A percentile compares a stretch with the other conserved stretches of the same genome.
Conservation (phyloP, 192 early-diverging fungal genomes). For the Kickxella alabastrina region DNA sequence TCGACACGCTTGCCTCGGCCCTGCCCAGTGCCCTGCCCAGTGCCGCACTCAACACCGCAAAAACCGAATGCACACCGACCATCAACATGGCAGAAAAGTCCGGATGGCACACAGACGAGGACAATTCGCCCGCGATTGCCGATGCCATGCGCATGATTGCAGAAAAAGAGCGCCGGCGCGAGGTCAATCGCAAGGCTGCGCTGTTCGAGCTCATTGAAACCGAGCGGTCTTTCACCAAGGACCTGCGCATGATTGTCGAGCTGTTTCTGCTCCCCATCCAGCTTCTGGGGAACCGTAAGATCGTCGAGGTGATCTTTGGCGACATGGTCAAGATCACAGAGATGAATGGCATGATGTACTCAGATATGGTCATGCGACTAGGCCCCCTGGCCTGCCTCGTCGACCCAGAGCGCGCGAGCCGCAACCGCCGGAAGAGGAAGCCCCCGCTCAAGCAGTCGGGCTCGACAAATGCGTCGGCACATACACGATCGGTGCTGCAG, state of each 20-base stretch:
- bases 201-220: constrained; percentile 49
- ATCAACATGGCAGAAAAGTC: too few species aligned
- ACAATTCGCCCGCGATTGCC: constrained; percentile 1
- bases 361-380: constrained; percentile 41
- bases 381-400: constrained; percentile 43
- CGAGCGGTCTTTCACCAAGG: constrained; percentile 43
- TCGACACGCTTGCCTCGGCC: constrained; percentile 22
- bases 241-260: constrained; percentile 51
- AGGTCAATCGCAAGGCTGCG: constrained; percentile 47
- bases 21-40: constrained; percentile 5
- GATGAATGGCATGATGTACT: constrained; percentile 51
- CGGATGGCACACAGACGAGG: too few species aligned
- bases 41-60: background rate
- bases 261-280: constrained; percentile 49
- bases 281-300: constrained; percentile 43
- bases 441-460: constrained; percentile 8
- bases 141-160: constrained; percentile 7
- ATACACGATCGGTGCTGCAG: constrained; percentile 37
- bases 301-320: constrained; percentile 51
- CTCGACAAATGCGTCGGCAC: constrained; percentile 11
- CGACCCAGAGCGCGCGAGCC: constrained; percentile 39
- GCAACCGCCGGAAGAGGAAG: constrained; percentile 46
- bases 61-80: too few species aligned
- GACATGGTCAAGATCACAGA: constrained; percentile 51
- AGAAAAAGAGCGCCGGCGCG: constrained; percentile 41